A percentile compares a stretch with the other conserved stretches of the same genome.
These are phyloP conservation scores for Oemleria cerasiformis DNA, from an alignment of 306 rosid genomes.

Conservation along the genomic window DNA sequence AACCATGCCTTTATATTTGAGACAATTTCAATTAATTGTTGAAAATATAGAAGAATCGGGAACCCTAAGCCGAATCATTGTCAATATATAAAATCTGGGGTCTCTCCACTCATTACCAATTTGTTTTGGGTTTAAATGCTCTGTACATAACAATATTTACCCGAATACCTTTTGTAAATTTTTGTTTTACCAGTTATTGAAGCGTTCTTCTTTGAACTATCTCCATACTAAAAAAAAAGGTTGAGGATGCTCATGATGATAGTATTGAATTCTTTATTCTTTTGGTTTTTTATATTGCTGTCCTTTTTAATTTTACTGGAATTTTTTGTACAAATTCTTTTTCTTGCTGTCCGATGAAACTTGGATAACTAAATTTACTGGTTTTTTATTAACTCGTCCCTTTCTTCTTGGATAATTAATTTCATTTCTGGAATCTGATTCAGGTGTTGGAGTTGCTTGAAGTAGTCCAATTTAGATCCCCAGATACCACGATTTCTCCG, in stretches of 20 bases:
- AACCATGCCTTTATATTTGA: neutral
- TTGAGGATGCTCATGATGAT: neutral
- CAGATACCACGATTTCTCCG: conserved; percentile 59
- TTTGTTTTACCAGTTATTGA: neutral
- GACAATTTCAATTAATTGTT: neutral
- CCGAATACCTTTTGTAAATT: neutral
- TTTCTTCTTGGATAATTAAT: neutral
- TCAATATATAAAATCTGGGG: neutral
- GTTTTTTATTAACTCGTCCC: neutral
- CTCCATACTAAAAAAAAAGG: neutral
- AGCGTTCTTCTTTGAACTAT: no score
- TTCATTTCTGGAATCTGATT: conserved; percentile 20
- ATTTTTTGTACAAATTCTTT: neutral
- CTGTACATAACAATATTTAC: no score
- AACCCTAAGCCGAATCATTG: neutral
- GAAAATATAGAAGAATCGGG: neutral
- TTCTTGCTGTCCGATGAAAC: neutral
- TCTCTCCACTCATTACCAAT: conserved; percentile 6
- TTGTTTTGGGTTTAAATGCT: neutral
- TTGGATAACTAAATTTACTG: no score
- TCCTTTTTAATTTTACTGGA: neutral
- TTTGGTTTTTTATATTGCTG: neutral
- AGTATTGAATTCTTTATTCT: neutral
- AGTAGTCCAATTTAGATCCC: conserved; percentile 86
- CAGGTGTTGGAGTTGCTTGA: conserved; percentile 95